These are phyloP conservation scores for Trichoderma reesei DNA, from an alignment of 495 filamentous ascomycete genomes.

Conservation along the genomic window DNA sequence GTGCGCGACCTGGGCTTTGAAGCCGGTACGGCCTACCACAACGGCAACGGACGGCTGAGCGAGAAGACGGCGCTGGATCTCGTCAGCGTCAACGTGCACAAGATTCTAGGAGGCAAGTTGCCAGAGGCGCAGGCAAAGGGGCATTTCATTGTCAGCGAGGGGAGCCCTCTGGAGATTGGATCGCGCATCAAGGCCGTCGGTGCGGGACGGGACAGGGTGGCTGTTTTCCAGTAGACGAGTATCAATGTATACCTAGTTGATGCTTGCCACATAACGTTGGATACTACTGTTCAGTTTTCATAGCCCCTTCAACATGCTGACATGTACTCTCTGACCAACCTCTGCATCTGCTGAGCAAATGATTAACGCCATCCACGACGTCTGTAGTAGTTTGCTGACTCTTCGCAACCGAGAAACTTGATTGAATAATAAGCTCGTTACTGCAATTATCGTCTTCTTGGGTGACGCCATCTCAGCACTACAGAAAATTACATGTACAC, in stretches of 20 bases:
- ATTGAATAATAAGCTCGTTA: background rate
- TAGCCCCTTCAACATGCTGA: too few relatives aligned
- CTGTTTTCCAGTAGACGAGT: constrained; percentile 19
- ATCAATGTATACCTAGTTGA: background rate
- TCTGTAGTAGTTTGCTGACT: too few relatives aligned
- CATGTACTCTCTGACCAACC: background rate
- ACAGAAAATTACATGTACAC: background rate
- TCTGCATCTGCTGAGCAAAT: background rate
- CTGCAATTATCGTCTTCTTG: too few relatives aligned
- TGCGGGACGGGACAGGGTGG: constrained; percentile 24
- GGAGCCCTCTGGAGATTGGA: constrained; percentile 35
- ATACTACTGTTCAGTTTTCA: too few relatives aligned
- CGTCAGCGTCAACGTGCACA: constrained; percentile 38
- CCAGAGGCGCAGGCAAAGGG: constrained; percentile 15
- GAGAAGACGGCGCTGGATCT: constrained; percentile 33
- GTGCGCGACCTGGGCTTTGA: constrained; percentile 36
- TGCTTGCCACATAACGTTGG: background rate
- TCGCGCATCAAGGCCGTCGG: constrained; percentile 31
- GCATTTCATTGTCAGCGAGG: constrained; percentile 37
- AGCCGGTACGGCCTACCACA: constrained; percentile 41
- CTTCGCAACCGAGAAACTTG: too few relatives aligned
- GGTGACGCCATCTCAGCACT: background rate
- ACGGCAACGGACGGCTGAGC: constrained; percentile 30
- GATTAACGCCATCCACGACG: too few relatives aligned
- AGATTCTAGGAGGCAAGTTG: constrained; percentile 32